These are phyloP conservation scores for Lepiota venenata DNA, from an alignment of 768 basidiomycete species.

Conservation along the genomic window DNA sequence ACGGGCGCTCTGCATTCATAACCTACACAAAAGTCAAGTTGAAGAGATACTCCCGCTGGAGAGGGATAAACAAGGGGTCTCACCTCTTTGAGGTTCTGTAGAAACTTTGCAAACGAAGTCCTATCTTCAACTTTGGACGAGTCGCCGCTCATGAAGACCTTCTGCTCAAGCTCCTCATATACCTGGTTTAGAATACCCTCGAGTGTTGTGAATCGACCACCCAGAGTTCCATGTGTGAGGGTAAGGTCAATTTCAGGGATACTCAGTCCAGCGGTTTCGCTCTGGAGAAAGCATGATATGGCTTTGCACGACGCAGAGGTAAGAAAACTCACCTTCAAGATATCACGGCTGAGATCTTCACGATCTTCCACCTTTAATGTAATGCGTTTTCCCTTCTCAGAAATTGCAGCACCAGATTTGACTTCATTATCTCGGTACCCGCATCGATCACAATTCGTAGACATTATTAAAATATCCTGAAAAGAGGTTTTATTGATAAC, in stretches of 20 bases:
- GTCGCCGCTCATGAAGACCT: conserved; percentile 78
- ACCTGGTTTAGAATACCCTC: conserved; percentile 94
- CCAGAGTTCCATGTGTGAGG: conserved; percentile 89
- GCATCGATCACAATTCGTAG: conserved; percentile 92
- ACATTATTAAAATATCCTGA: conserved; percentile 96
- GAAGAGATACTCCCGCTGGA: not conserved
- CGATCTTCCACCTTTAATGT: conserved; percentile 87
- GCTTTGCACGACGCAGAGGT: not conserved
- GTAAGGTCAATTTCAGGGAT: conserved; percentile 96
- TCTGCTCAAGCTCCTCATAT: conserved; percentile 91
- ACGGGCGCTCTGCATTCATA: conserved; percentile 73
- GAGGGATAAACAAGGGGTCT: conserved; percentile 16
- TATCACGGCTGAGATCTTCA: conserved; percentile 90
- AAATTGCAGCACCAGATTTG: conserved; percentile 90
- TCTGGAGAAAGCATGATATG: conserved; percentile 41
- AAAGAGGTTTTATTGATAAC: not conserved
- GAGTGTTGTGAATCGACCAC: conserved; percentile 95
- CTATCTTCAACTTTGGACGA: conserved; percentile 46
- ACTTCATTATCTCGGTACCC: conserved; percentile 98
- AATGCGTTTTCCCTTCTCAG: conserved; percentile 82
- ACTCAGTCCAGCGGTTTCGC: conserved; percentile 84
- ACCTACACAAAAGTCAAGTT: conserved; percentile 41
- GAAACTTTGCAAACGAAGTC: conserved; percentile 69
- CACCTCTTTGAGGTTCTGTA: conserved; percentile 73
- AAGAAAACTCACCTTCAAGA: conserved; percentile 71